These are phyloP conservation scores for Neurospora africana DNA, from an alignment of 495 filamentous ascomycete genomes.

Conservation along the genomic window DNA sequence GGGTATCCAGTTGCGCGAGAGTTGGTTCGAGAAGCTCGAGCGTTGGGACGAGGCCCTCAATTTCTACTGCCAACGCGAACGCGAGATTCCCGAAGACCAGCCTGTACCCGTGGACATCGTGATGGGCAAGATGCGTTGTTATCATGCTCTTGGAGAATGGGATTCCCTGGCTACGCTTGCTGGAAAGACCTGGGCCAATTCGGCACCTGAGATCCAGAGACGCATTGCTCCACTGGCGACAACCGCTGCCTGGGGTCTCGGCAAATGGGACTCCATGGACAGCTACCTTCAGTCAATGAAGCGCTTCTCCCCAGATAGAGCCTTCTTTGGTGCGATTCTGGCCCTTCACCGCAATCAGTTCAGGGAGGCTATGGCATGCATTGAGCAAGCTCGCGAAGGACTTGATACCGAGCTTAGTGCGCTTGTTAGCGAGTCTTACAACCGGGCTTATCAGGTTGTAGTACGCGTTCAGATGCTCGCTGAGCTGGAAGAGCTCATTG, in stretches of 20 bases:
- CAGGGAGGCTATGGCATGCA: slow-evolving; percentile 70
- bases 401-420: slow-evolving; percentile 92
- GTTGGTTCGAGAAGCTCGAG: slow-evolving; percentile 96
- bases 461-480: slow-evolving; percentile 98
- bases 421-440: slow-evolving; percentile 91
- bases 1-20: slow-evolving; percentile 81
- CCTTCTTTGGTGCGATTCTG: slow-evolving; percentile 94
- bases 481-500: slow-evolving; percentile 94
- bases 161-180: slow-evolving; percentile 79
- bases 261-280: slow-evolving; percentile 97
- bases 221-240: slow-evolving; percentile 87
- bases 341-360: slow-evolving; percentile 92
- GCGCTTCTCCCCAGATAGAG: slow-evolving; percentile 78
- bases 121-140: slow-evolving; percentile 98
- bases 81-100: slow-evolving; percentile 49
- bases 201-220: slow-evolving; percentile 70
- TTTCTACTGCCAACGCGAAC: slow-evolving; percentile 72
- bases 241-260: slow-evolving; percentile 92
- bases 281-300: slow-evolving; percentile 93
- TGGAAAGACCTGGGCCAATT: slow-evolving; percentile 86
- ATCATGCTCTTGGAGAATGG: slow-evolving; percentile 96
- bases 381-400: slow-evolving; percentile 84
- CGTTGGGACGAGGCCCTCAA: slow-evolving; percentile 96
- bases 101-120: slow-evolving; percentile 76
- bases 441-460: slow-evolving; percentile 88